Conservation (phyloP, 1,284 basidiomycete species). For the Trametes hirsuta region DNA sequence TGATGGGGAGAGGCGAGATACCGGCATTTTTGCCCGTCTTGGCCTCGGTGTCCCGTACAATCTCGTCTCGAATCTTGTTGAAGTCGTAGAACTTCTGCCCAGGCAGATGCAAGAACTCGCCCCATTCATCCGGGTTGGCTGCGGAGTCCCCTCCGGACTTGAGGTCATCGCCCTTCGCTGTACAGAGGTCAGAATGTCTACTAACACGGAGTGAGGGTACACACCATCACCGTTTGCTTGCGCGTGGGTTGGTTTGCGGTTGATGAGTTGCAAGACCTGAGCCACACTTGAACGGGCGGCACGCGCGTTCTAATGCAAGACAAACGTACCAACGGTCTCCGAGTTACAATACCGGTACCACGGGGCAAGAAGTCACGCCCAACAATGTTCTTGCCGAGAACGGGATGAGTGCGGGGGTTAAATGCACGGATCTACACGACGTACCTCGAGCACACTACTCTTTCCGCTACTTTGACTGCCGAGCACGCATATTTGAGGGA, state of each 20-base stretch:
- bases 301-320: conserved; percentile 6
- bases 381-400: conserved; percentile 81
- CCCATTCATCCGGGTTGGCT: conserved; percentile 95
- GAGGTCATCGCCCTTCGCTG: conserved; percentile 19
- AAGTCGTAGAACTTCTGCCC: conserved; percentile 99
- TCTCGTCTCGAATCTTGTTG: conserved; percentile 95
- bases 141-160: conserved; percentile 53
- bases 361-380: conserved; percentile 96
- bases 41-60: conserved; percentile 94
- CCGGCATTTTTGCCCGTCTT: conserved; percentile 98
- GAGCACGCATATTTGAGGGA: conserved; percentile 86
- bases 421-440: conserved; percentile 16
- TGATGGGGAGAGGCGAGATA: conserved; percentile 95
- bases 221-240: conserved; percentile 53
- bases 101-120: conserved; percentile 96
- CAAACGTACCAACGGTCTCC: conserved; percentile 80
- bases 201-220: conserved; percentile 18
- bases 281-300: neutral
- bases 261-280: conserved; percentile 94
- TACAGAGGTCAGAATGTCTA: conserved; percentile 12
- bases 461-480: conserved; percentile 88
- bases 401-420: neutral
- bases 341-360: conserved; percentile 97
- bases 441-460: conserved; percentile 84
- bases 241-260: conserved; percentile 62